Percentiles rank a stretch among this genome's conserved stretches.
phyloP scores from a whole-genome alignment of 2,329 filamentous ascomycete genomes.

The Phoma sp. region DNA sequence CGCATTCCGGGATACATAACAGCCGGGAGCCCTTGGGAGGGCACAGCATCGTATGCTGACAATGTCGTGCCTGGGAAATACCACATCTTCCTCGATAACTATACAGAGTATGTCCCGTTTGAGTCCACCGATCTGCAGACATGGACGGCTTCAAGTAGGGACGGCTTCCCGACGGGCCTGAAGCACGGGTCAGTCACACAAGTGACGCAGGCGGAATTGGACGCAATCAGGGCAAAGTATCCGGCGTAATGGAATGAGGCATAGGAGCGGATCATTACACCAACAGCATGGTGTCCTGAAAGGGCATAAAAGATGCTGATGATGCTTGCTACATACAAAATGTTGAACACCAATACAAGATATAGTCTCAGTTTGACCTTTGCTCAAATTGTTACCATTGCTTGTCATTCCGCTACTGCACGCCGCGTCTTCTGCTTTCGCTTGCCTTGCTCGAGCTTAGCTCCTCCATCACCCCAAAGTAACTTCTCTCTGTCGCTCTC shows the following conservation, averaged over 20 bases:
- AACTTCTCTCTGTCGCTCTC: slow-evolving; percentile 26
- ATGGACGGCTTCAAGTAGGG: slow-evolving; percentile 8
- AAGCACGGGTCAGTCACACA: slow-evolving; percentile 17
- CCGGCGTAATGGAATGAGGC: neutral
- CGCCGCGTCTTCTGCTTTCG: neutral
- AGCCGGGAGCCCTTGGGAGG: slow-evolving; percentile 14
- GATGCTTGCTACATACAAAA: neutral
- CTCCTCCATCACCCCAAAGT: slow-evolving; percentile 26
- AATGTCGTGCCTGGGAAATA: slow-evolving; percentile 8
- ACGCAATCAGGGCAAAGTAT: slow-evolving; percentile 10
- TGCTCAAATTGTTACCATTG: neutral
- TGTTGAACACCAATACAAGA: neutral
- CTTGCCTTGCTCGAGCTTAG: slow-evolving; percentile 6
- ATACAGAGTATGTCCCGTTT: slow-evolving; percentile 12
- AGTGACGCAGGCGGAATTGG: slow-evolving; percentile 13
- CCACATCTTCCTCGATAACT: slow-evolving; percentile 15
- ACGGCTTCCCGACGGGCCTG: slow-evolving; percentile 12
- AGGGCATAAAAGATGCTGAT: neutral
- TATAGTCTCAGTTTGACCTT: too few species aligned
- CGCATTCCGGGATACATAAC: slow-evolving; percentile 5
- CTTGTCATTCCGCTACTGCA: neutral
- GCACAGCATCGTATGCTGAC: slow-evolving; percentile 18
- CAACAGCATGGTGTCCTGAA: neutral
- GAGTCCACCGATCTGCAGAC: slow-evolving; percentile 10
- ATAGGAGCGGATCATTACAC: neutral